Conservation (phyloP, 768 basidiomycete genomes). For the Russula compacta region DNA sequence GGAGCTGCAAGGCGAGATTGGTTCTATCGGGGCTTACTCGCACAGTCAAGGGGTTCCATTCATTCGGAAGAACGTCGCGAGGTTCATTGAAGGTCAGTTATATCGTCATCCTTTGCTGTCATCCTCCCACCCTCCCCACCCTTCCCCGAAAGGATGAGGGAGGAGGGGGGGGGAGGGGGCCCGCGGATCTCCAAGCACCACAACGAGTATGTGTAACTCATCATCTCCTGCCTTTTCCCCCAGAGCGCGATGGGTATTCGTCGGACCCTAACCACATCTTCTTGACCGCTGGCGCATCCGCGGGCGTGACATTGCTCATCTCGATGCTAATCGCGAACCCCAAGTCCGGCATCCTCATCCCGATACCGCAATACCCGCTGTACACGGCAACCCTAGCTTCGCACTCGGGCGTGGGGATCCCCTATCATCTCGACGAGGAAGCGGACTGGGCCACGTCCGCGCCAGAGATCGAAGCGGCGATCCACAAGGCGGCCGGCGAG, state of each 20-base stretch:
- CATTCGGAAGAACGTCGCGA: conserved; percentile 81
- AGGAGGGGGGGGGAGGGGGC: background rate
- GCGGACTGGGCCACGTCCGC: conserved; percentile 77
- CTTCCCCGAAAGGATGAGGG: background rate
- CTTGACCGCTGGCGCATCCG: conserved; percentile 90
- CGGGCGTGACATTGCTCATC: conserved; percentile 83
- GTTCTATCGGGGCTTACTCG: conserved; percentile 90
- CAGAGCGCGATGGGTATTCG: conserved; percentile 87
- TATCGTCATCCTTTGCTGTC: background rate
- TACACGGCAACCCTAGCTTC: conserved; percentile 94
- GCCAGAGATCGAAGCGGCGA: conserved; percentile 51
- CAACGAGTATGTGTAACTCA: background rate
- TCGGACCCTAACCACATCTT: conserved; percentile 81
- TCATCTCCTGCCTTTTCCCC: background rate
- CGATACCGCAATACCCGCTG: conserved; percentile 96
- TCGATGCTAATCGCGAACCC: conserved; percentile 66
- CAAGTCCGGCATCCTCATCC: conserved; percentile 76
- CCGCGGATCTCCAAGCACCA: background rate
- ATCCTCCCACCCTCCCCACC: background rate
- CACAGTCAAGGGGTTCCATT: conserved; percentile 88
- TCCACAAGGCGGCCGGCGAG: conserved; percentile 54
- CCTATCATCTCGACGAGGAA: conserved; percentile 83
- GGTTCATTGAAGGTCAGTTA: conserved; percentile 74
- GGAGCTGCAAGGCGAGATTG: conserved; percentile 75
- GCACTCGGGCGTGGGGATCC: conserved; percentile 66